Conservation (phyloP, 2,329 filamentous ascomycete genomes). For the Fusarium luffae region DNA sequence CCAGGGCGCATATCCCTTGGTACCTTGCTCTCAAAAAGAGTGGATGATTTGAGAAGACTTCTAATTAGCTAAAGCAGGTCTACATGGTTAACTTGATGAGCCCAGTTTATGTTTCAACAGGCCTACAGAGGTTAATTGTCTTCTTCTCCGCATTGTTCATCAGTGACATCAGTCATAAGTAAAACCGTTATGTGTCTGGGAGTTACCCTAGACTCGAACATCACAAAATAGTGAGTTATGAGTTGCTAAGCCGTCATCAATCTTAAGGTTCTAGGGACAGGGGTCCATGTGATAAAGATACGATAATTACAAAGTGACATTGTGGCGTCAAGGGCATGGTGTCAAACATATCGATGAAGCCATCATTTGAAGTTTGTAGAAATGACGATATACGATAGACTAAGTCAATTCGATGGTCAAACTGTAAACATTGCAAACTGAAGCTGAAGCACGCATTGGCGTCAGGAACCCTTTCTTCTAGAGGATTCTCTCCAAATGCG, state of each 20-base stretch:
- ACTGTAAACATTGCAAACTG: background rate
- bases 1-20: background rate
- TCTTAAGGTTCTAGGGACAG: background rate
- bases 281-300: background rate
- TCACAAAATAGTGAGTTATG: background rate
- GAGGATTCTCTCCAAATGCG: background rate
- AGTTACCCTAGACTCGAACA: background rate
- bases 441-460: background rate
- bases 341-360: background rate
- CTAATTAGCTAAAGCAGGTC: background rate
- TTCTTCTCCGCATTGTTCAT: background rate
- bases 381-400: too few relatives aligned
- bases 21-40: background rate
- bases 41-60: background rate
- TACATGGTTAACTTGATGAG: background rate
- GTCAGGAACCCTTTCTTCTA: background rate
- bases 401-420: background rate
- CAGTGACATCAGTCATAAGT: conserved; percentile 11
- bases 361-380: background rate
- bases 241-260: background rate
- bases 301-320: background rate
- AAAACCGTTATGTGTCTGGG: background rate
- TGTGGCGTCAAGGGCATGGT: conserved; percentile 25
- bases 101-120: background rate
- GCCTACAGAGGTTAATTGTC: background rate